These are phyloP conservation scores for Xylariales sp. DNA, from an alignment of 2,329 filamentous ascomycete genomes.

Conservation along the genomic window DNA sequence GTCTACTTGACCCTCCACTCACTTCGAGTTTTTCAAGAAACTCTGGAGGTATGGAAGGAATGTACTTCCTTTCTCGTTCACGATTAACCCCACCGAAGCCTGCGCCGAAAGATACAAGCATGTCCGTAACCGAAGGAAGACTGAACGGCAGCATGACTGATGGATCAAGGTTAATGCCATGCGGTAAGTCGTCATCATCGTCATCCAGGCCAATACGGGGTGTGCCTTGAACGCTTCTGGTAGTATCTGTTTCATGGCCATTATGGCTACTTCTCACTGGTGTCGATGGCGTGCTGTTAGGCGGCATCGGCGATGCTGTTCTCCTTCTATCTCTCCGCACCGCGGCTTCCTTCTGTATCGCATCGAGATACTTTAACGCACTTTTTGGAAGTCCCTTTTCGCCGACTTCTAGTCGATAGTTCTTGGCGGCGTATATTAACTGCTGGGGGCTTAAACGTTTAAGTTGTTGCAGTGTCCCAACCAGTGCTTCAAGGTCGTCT, in stretches of 20 bases:
- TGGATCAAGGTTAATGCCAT: constrained; percentile 85
- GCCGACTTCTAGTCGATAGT: constrained; percentile 94
- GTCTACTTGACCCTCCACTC: constrained; percentile 61
- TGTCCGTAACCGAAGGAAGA: constrained; percentile 95
- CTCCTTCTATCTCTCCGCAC: constrained; percentile 67
- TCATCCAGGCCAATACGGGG: constrained; percentile 63
- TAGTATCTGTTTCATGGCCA: constrained; percentile 58
- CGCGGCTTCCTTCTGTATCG: constrained; percentile 80
- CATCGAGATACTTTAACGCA: constrained; percentile 85
- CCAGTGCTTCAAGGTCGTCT: constrained; percentile 88
- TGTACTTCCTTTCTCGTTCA: constrained; percentile 93
- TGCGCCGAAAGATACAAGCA: constrained; percentile 94
- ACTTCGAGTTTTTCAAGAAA: constrained; percentile 88
- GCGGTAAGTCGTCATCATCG: constrained; percentile 76
- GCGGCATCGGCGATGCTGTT: constrained; percentile 56
- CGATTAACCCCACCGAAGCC: constrained; percentile 93
- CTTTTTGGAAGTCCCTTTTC: constrained; percentile 92
- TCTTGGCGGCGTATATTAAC: constrained; percentile 88
- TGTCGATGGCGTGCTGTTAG: constrained; percentile 52
- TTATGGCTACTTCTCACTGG: constrained; percentile 54
- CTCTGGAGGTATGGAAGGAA: constrained; percentile 92
- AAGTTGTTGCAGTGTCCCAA: constrained; percentile 89
- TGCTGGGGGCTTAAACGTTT: constrained; percentile 87
- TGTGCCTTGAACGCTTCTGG: constrained; percentile 57
- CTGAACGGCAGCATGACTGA: constrained; percentile 94